Base-by-base conservation (phyloP, 441 rosid species). In the Cnidoscolus chayamansa region DNA sequence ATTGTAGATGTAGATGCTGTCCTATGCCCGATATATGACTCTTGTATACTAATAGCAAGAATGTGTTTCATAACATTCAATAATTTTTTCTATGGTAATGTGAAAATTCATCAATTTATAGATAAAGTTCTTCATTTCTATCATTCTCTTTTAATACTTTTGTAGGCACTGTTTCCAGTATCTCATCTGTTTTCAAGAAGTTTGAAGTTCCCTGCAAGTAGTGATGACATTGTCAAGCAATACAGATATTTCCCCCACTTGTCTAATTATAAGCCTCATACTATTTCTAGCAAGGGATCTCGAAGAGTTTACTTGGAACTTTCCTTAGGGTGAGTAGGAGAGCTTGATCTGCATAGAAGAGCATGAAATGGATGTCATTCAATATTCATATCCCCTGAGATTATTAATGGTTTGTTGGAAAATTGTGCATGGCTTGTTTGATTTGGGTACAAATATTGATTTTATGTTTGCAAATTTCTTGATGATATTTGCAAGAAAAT, bases 281-380 rank as follows among this genome's bases (percentile, higher is more conserved):
- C 80, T 49, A 63, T 31, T 37, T 79, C 75, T 30, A 70, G 68
- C 3, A 81, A 84, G 15, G 81, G 87, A 75, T 82, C 89, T 76
- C 91, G 98, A 37, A 86, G 89, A 84, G 88, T 95, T 82, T 68
- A 93, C 88, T 81, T 95, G 83, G 90, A 95, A 74, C 87, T 95
- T 77, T 89, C 97, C 78, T 72, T 93, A 45, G 99, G 99, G 99
- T 93, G 67, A 87, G 99, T 83, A 57, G 12, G 65, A 70, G 47
- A 6, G 37, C 43, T 50, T 62, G 56, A 49, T 67, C 32, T 51
- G 31, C 31, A 53, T 50, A 32, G 64, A 64, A 51, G 25, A 64
- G 62, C 63, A 20, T 60, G 35, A 47, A 43, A 54, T 63, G 53
- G 30, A 31, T 16, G 9, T 63, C 9, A 10, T 54, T 72, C 43